Evolutionary conservation across 2,329 filamentous ascomycete genomes (phyloP).

Genomic region (Stemphylium lycopersici): DNA sequence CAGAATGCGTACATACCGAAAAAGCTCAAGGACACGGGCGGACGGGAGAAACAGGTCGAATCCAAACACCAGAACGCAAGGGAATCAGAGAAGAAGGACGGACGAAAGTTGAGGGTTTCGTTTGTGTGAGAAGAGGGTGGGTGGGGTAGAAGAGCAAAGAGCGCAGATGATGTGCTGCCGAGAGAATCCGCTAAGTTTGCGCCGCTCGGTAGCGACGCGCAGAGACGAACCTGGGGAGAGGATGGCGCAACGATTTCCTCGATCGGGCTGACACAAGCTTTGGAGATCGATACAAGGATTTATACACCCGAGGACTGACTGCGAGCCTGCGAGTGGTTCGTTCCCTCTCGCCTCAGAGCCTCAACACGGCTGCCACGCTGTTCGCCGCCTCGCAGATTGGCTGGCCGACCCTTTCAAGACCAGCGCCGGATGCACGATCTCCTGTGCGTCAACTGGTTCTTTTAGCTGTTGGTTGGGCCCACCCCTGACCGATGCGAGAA

Average conservation of each 20-base stretch:
- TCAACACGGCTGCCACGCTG: conserved; percentile 38
- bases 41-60: conserved; percentile 27
- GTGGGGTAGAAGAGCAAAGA: conserved; percentile 33
- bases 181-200: conserved; percentile 22
- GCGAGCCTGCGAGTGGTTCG: conserved; percentile 33
- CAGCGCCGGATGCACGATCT: conserved; percentile 30
- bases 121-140: conserved; percentile 23
- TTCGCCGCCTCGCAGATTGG: conserved; percentile 20
- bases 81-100: conserved; percentile 33
- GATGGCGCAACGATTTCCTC: conserved; percentile 18
- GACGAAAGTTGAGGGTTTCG: conserved; percentile 11
- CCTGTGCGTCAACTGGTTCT: conserved; percentile 23
- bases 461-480: conserved; percentile 4
- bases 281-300: conserved; percentile 33
- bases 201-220: conserved; percentile 33
- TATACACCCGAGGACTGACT: conserved; percentile 13
- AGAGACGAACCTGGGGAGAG: conserved; percentile 21
- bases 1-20: conserved; percentile 27
- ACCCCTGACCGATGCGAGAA: conserved; percentile 10
- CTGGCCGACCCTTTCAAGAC: conserved; percentile 15
- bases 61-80: conserved; percentile 44
- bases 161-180: conserved; percentile 32
- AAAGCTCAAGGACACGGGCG: conserved; percentile 31
- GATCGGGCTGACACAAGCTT: conserved; percentile 43
- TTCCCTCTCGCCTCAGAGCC: conserved; percentile 30